Evolutionary conservation across 2,329 filamentous ascomycete species (phyloP).

Genomic region (Aspergillus brunneoviolaceus): DNA sequence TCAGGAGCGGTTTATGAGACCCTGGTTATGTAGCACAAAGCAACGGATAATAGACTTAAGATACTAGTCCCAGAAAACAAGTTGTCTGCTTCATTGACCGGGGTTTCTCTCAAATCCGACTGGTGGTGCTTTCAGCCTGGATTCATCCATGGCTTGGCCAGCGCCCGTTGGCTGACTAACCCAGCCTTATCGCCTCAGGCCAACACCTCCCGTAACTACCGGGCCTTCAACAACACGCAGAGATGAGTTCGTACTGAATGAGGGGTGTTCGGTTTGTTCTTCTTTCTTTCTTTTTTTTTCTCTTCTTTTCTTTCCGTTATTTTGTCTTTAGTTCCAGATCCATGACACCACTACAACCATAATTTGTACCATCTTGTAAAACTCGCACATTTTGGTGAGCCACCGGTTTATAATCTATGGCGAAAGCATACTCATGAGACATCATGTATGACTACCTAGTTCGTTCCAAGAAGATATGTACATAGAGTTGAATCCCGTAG

Average conservation of each 20-base stretch:
- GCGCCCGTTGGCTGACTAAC: slow-evolving; percentile 20
- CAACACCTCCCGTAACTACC: not conserved
- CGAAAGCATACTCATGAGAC: not conserved
- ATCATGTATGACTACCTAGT: not conserved
- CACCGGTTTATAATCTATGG: not conserved
- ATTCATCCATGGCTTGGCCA: slow-evolving; percentile 12
- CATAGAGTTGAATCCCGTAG: not conserved
- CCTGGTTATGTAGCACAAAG: slow-evolving; percentile 12
- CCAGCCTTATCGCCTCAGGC: slow-evolving; percentile 14
- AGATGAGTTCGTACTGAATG: too few species aligned
- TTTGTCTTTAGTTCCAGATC: too few species aligned
- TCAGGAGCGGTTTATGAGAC: not conserved
- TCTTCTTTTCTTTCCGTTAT: too few species aligned
- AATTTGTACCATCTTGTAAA: too few species aligned
- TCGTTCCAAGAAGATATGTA: not conserved
- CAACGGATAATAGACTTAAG: slow-evolving; percentile 1
- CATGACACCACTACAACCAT: too few species aligned
- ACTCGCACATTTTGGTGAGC: too few species aligned
- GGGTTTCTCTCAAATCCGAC: slow-evolving; percentile 13
- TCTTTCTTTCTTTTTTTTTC: too few species aligned
- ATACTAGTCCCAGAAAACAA: slow-evolving; percentile 2
- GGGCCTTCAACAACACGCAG: too few species aligned
- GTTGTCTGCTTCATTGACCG: slow-evolving; percentile 9
- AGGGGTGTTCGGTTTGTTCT: not conserved
- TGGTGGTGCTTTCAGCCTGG: slow-evolving; percentile 15